A percentile compares a stretch with the other conserved stretches of the same genome.
Conservation (phyloP, 1,139 yeast species). For the Blastobotrys apis region DNA sequence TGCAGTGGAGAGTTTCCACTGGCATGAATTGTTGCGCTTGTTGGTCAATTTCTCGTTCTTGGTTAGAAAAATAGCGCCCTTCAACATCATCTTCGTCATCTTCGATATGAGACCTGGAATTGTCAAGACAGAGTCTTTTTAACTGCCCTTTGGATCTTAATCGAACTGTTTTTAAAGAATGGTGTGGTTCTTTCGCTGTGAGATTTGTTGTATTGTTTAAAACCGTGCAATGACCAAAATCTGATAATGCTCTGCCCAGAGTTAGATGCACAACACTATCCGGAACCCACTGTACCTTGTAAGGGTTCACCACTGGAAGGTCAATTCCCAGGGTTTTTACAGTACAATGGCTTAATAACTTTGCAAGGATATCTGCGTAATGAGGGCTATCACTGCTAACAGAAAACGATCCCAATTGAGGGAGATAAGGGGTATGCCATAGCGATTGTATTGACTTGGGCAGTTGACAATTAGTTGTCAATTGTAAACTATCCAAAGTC, state of each 20-base stretch:
- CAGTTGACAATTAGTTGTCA: background rate
- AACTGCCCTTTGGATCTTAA: background rate
- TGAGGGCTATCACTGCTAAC: background rate
- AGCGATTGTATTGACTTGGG: background rate
- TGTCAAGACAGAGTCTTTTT: background rate
- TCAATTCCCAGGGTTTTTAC: background rate
- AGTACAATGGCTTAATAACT: background rate
- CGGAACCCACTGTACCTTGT: slow-evolving; percentile 4
- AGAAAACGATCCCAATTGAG: background rate
- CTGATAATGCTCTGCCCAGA: background rate
- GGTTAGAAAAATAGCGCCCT: slow-evolving; percentile 2
- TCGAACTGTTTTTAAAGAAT: background rate
- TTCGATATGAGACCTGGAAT: background rate
- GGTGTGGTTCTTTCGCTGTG: background rate
- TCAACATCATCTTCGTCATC: slow-evolving; percentile 9
- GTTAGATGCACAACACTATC: background rate
- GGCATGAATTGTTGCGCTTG: slow-evolving; percentile 1
- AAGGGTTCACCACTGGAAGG: slow-evolving; percentile 2
- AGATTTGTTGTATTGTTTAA: background rate
- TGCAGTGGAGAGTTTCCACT: background rate
- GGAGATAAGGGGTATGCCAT: slow-evolving; percentile 6
- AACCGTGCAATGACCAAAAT: too few species aligned
- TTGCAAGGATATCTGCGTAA: slow-evolving; percentile 6
- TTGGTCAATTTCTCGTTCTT: slow-evolving; percentile 4
- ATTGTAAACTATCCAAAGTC: background rate